Base-by-base conservation (phyloP, 1,139 yeast genomes). In the Pichia sp. region DNA sequence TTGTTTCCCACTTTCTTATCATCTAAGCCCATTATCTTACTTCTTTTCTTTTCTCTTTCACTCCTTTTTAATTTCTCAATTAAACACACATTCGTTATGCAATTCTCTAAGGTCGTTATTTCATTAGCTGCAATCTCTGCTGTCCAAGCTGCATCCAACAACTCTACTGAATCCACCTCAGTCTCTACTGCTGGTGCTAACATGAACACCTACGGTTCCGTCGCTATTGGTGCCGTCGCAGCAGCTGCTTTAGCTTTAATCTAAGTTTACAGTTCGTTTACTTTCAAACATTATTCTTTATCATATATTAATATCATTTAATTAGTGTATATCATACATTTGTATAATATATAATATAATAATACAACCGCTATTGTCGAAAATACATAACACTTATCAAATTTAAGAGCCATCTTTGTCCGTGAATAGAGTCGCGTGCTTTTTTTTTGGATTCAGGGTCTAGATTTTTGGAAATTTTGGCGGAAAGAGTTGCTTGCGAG, bases 211-310 rank as follows among this genome's bases (percentile, higher is more conserved):
- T 68, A 72, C 57, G 78, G 75, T 67, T 78, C 77, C 58, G 78
- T 78, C 55, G 73, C 75, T 69, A 70, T 79, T 64, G 85, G 84
- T 69, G 85, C 84, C 63, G 83, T 79, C 61, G 79, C 79, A 55
- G 85, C 84, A 57, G 85, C 83, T 59, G 85, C 83, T 68, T 77
- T 78, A 60, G 85, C 79, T 66, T 70, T 77, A 61, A 75, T 78
- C 71, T 78, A 78, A 75, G 33, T 11, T n/a, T n/a, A 8, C 33
- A 8, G 23, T 16, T 16, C 23, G 23, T 16, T 16, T 16, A 16
- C 23, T 16, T 16, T 16, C 23, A 16, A 16, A 16, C 23, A 16
- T 16, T 16, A 16, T 16, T 16, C 23, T 16, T 16, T 16, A 16
- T 16, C 23, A 16, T 16, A 16, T 16, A 16, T 16, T 16, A 16